These are phyloP conservation scores for Trichoderma simmonsii DNA, from an alignment of 2,329 filamentous ascomycete species.

Conservation along the genomic window DNA sequence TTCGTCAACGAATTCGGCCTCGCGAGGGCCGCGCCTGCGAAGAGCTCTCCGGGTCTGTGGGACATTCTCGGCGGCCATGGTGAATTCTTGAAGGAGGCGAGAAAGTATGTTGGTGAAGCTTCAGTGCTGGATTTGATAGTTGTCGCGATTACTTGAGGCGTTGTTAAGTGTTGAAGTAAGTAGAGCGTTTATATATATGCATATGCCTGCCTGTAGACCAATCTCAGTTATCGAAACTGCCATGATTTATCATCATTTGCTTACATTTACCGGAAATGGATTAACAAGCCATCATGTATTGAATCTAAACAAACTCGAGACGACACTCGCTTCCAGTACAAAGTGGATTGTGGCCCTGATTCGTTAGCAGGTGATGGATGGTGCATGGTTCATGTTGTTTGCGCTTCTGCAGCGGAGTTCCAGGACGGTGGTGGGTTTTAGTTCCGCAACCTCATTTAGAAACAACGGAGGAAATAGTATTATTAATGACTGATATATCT, in stretches of 20 bases:
- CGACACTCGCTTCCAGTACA: not conserved
- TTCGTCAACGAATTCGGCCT: not conserved
- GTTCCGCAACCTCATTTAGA: not conserved
- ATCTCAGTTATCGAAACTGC: not conserved
- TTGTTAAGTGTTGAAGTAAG: not conserved
- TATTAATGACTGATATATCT: not conserved
- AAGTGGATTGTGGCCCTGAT: not conserved
- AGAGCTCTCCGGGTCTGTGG: constrained; percentile 7
- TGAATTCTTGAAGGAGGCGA: not conserved
- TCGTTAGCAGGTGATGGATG: not conserved
- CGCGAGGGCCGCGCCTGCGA: not conserved
- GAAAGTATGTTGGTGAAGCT: not conserved
- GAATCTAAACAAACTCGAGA: too few species aligned
- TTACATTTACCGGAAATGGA: not conserved
- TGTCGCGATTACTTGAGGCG: not conserved
- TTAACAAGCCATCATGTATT: not conserved
- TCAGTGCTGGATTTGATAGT: not conserved
- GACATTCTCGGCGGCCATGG: not conserved
- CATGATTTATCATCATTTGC: not conserved
- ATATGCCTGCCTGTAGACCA: not conserved
- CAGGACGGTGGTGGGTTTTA: not conserved
- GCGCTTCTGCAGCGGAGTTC: not conserved
- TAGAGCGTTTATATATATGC: not conserved
- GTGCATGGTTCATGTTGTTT: not conserved
- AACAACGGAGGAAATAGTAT: not conserved